Evolutionary conservation across 2,329 filamentous ascomycete genomes (phyloP), one percentile per base, ranked within the genome.

Genomic region (Fusarium oxysporum): DNA sequence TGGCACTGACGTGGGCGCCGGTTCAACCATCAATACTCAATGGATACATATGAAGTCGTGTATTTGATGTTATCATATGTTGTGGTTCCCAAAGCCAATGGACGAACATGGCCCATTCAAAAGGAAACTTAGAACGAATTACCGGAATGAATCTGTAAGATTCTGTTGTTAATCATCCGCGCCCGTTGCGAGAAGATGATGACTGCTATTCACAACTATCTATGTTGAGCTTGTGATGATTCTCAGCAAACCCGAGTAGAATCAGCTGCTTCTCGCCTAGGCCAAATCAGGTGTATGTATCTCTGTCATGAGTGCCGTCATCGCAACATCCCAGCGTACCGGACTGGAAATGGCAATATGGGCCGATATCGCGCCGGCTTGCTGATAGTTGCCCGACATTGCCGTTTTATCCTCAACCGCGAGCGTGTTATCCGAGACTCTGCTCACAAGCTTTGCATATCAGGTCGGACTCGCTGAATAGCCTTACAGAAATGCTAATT

Each of bases 251-350:
- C 40, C 54, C 45, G 16, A 33, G 30, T 19, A 23, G 12, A 33
- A 23, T 13, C 30, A 17, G n/a, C 47, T 33, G 30, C 12, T 51
- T 51, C 47, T 33, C n/a, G 16, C 16, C 47, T 50, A 7, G n/a
- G 8, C 8, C 43, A 54, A 38, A 40, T 56, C 12, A 30, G 21
- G 37, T 17, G 7, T 33, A 32, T 55, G 40, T 13, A 62, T 54
- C 30, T 61, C 47, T 41, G 21, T n/a, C 30, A 25, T 68, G 19
- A 45, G 35, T 53, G 40, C 23, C 45, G 40, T 67, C 45, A 67
- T 47, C 13, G n/a, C 19, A 17, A 45, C 7, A 30, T 23, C 10
- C 21, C 28, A 23, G 25, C 19, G 14, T 45, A 21, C 38, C 21
- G 35, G 30, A 10, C 28, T 41, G 6, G 40, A 9, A 28, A 43